A percentile compares a stretch with the other conserved stretches of the same genome.
Evolutionary conservation across 441 rosid species (phyloP).

Genomic region (Erysimum pusillum): DNA sequence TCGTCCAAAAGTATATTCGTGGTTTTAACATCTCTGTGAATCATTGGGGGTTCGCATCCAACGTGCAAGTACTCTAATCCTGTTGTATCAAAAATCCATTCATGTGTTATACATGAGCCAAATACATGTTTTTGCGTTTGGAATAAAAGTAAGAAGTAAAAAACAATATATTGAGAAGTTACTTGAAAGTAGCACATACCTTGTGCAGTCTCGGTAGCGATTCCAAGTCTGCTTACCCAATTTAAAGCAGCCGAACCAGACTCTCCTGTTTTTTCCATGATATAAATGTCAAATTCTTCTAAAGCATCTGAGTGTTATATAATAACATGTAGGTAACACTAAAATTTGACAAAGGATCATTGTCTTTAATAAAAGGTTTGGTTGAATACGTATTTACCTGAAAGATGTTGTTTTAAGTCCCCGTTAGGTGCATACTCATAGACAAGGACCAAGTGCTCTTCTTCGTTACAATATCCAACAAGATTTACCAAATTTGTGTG

Average conservation of each 20-base stretch:
- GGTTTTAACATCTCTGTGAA: constrained; percentile 51
- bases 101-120: not conserved
- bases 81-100: not conserved
- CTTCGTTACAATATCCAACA: constrained; percentile 68
- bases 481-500: constrained; percentile 60
- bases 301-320: not conserved
- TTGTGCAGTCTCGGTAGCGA: constrained; percentile 28
- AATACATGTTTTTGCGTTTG: not conserved
- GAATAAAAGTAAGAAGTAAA: too few species aligned
- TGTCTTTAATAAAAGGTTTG: too few species aligned
- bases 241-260: not conserved
- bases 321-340: too few species aligned
- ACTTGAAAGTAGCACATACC: constrained; percentile 6
- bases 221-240: constrained; percentile 30
- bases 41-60: constrained; percentile 50
- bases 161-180: too few species aligned
- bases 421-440: constrained; percentile 65
- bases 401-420: constrained; percentile 50
- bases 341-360: not conserved
- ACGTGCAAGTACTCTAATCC: constrained; percentile 52
- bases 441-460: constrained; percentile 48
- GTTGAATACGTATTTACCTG: constrained; percentile 45
- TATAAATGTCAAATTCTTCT: not conserved
- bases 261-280: not conserved
- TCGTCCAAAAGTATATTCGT: constrained; percentile 49